These are phyloP conservation scores for Clitoria ternatea DNA, from an alignment of 306 rosid genomes.

Conservation along the genomic window DNA sequence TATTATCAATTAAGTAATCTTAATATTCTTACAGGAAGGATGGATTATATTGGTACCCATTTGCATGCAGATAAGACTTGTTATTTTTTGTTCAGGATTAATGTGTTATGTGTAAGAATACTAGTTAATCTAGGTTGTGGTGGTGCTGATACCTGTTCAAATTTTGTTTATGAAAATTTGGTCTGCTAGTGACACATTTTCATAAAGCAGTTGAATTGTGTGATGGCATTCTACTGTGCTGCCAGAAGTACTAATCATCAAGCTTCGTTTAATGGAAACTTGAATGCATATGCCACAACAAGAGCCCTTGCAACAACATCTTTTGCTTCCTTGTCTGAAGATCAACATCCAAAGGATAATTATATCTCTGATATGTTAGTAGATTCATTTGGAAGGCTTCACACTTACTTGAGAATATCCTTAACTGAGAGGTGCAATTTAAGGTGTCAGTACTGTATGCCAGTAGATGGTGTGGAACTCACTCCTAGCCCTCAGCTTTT, in stretches of 20 bases:
- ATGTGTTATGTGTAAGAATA: constrained; percentile 4
- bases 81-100: background rate
- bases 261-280: constrained; percentile 21
- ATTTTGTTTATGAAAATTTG: background rate
- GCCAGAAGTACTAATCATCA: constrained; percentile 23
- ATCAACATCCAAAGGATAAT: constrained; percentile 39
- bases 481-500: constrained; percentile 64
- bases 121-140: background rate
- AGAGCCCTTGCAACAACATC: constrained; percentile 49
- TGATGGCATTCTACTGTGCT: constrained; percentile 24
- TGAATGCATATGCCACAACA: constrained; percentile 27
- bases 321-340: constrained; percentile 45
- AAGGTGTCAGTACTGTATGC: constrained; percentile 94
- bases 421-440: constrained; percentile 92
- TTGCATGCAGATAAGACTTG: background rate
- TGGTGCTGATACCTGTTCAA: background rate
- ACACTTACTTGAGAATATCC: constrained; percentile 90
- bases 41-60: background rate
- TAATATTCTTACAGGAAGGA: background rate
- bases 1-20: background rate
- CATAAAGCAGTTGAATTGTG: constrained; percentile 41
- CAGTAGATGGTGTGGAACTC: constrained; percentile 83
- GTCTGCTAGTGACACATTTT: background rate
- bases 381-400: constrained; percentile 94
- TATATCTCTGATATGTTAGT: constrained; percentile 69